Conservation (phyloP, 305 asterid species). For the Plantago coronopus region DNA sequence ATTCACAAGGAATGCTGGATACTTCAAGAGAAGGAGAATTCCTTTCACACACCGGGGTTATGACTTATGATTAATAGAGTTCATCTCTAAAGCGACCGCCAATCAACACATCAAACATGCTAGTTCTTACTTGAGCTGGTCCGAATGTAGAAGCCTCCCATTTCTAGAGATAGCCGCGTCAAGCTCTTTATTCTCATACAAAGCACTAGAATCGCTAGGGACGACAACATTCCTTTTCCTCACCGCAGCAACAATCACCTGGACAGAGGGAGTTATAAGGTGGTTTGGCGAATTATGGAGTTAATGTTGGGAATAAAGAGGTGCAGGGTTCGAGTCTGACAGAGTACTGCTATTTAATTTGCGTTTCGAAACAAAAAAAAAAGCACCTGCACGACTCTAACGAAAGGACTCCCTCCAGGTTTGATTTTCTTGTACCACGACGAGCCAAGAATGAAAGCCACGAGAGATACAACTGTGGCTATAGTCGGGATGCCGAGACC, state of each 20-base stretch:
- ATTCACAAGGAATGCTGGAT: too few relatives aligned
- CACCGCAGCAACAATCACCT: constrained; percentile 54
- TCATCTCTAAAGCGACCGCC: too few relatives aligned
- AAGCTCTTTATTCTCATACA: constrained; percentile 52
- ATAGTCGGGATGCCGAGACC: constrained; percentile 82
- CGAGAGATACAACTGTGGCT: constrained; percentile 51
- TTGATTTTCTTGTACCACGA: constrained; percentile 52
- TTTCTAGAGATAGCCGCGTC: constrained; percentile 52
- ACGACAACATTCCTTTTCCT: constrained; percentile 37
- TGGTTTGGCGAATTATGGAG: too few relatives aligned
- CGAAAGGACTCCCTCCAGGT: constrained; percentile 74
- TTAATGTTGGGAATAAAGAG: too few relatives aligned
- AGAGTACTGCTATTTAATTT: too few relatives aligned
- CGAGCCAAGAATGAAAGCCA: constrained; percentile 49
- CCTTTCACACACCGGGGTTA: too few relatives aligned
- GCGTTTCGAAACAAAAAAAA: too few relatives aligned
- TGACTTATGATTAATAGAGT: too few relatives aligned
- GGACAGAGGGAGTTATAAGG: too few relatives aligned
- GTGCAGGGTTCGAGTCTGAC: too few relatives aligned
- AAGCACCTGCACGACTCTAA: constrained; percentile 62
- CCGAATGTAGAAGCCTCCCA: constrained; percentile 63
- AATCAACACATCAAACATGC: too few relatives aligned
- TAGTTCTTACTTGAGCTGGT: constrained; percentile 77
- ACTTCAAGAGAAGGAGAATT: too few relatives aligned
- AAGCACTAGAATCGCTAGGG: constrained; percentile 30